These are phyloP conservation scores for Persicaria maculosa DNA, from an alignment of 148 eudicot species.

Conservation along the genomic window DNA sequence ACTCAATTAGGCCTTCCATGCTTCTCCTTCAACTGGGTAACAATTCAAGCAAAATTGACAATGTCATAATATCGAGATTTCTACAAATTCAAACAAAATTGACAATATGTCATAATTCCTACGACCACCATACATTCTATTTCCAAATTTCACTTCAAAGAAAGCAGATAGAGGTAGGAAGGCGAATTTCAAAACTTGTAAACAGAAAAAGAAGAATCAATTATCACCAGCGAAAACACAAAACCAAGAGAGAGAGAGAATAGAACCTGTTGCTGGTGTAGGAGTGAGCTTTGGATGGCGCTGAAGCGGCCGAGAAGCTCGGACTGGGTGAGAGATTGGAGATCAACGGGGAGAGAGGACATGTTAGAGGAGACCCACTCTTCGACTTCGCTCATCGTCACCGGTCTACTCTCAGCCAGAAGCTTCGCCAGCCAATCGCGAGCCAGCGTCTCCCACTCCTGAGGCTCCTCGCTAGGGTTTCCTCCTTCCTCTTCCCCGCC, in stretches of 20 bases:
- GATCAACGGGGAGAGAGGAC: constrained; percentile 25
- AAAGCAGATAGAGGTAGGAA: too few species aligned
- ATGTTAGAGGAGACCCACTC: constrained; percentile 35
- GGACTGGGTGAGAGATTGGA: constrained; percentile 32
- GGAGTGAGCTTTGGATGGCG: constrained; percentile 16
- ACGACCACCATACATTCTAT: background rate
- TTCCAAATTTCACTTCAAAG: too few species aligned
- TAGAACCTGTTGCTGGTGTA: background rate
- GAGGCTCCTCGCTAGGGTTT: constrained; percentile 12
- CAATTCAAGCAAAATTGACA: too few species aligned
- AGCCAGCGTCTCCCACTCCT: constrained; percentile 34
- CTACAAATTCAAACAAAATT: background rate
- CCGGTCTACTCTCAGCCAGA: constrained; percentile 27
- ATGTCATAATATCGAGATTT: too few species aligned
- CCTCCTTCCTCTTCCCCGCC: constrained; percentile 9
- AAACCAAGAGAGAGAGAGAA: background rate
- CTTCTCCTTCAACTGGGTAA: too few species aligned
- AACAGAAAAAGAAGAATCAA: background rate
- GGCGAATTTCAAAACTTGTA: too few species aligned
- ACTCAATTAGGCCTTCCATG: too few species aligned
- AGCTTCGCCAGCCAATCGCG: constrained; percentile 35
- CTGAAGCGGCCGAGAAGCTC: constrained; percentile 28
- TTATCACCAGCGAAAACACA: background rate
- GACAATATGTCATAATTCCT: background rate
- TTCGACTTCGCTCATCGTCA: constrained; percentile 31